A percentile compares a stretch with the other conserved stretches of the same genome.
Evolutionary conservation across 2,329 filamentous ascomycete species (phyloP).

Genomic region (Hirsutella rhossiliensis): DNA sequence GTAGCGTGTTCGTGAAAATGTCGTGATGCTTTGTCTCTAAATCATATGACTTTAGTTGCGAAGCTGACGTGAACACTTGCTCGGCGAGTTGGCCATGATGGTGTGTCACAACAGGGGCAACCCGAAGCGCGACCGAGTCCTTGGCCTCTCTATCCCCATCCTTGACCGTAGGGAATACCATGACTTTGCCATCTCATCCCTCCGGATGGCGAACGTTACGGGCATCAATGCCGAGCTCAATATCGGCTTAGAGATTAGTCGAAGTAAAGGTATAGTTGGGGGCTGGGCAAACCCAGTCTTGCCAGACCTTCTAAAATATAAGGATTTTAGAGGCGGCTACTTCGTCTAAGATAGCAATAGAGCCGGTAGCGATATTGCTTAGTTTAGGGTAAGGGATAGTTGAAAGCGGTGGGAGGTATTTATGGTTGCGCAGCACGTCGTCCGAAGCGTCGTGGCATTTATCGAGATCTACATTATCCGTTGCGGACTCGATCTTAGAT

Average conservation of each 20-base stretch:
- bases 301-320: slow-evolving; percentile 12
- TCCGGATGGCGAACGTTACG: slow-evolving; percentile 13
- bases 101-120: slow-evolving; percentile 25
- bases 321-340: slow-evolving; percentile 11
- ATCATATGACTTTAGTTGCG: slow-evolving; percentile 2
- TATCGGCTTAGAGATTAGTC: slow-evolving; percentile 13
- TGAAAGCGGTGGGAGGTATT: slow-evolving; percentile 18
- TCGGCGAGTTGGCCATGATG: slow-evolving; percentile 20
- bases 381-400: slow-evolving; percentile 14
- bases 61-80: slow-evolving; percentile 12
- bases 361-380: slow-evolving; percentile 7
- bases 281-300: slow-evolving; percentile 15
- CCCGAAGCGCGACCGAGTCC: slow-evolving; percentile 18
- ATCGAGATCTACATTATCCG: slow-evolving; percentile 13
- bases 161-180: slow-evolving; percentile 15
- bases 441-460: slow-evolving; percentile 24
- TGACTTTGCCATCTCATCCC: slow-evolving; percentile 16
- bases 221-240: slow-evolving; percentile 23
- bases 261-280: slow-evolving; percentile 15
- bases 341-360: slow-evolving; percentile 5
- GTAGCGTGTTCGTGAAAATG: slow-evolving; percentile 1
- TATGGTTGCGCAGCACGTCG: slow-evolving; percentile 16
- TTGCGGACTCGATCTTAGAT: slow-evolving; percentile 9
- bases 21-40: slow-evolving; percentile 4
- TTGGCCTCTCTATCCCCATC: slow-evolving; percentile 7